Base-by-base conservation (phyloP, 805 yeast species). In the Candida tammaniensis region DNA sequence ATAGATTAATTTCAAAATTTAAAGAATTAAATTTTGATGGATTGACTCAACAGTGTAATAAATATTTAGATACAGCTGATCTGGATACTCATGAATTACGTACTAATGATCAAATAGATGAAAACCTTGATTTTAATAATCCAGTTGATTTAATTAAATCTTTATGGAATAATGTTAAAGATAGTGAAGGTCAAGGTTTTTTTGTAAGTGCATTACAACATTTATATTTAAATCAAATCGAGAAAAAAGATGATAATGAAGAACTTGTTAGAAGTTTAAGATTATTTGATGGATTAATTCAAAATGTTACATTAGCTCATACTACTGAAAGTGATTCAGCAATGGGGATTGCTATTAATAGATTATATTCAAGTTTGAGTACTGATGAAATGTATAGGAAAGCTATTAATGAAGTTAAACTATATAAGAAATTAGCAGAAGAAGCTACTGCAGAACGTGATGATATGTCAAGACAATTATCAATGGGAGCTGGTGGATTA, bases 351-450 rank as follows among this genome's bases (percentile, higher is more conserved):
- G 86, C 95, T 1, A 79, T 89, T 22, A 87, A 85, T 49, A 68
- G 78, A 36, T 64, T 91, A 29, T 68, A 78, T 39, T 80, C 86
- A 27, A 72, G 84, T 17, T 68, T 89, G 51, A 80, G 80, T 46
- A 85, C 96, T 0, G 96, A 91, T 54, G 95, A 86, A 35, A 80
- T 82, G 59, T 95, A 95, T 9, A 69, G 79, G 33, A 71, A 83
- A 40, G 94, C 96, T 4, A 39, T 59, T 26, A 56, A 51, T 15
- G 87, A 75, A 35, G 68, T 80, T 23, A 70, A 72, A 48, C 75
- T 69, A 28, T 70, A 80, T 25, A 64, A 70, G 4, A 61, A 55
- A 38, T 66, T 63, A 25, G 74, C 80, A 2, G 82, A 78, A 40
- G 72, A 70, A 39, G 78, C 80, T 11, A 57, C 61, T 13, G 76